phyloP scores from a whole-genome alignment of 306 rosid genomes.

The Prosopis cineraria region DNA sequence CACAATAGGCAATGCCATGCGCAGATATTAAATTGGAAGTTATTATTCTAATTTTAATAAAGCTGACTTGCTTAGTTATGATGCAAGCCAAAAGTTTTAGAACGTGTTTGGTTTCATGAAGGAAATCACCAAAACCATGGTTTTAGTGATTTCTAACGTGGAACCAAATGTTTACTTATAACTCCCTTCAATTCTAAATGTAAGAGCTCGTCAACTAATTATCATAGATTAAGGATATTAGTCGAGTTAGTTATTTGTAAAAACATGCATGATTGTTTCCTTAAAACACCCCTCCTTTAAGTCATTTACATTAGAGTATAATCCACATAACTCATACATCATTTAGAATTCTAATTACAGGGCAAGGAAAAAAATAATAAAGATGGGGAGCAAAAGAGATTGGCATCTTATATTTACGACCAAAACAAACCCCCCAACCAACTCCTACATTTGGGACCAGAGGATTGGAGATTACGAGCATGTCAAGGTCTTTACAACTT shows the following conservation, averaged over 20 bases:
- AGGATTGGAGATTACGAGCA: slow-evolving; percentile 2
- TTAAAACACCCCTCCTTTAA: background rate
- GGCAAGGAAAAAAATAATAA: background rate
- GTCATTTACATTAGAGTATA: background rate
- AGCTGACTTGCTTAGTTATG: slow-evolving; percentile 6
- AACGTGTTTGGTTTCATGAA: background rate
- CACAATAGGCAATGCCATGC: slow-evolving; percentile 19
- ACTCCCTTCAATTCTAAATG: background rate
- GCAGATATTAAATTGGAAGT: background rate
- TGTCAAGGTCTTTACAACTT: slow-evolving; percentile 32
- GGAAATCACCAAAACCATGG: background rate
- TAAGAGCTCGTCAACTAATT: background rate
- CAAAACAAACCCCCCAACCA: background rate
- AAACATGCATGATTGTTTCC: background rate
- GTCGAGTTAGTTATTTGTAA: background rate
- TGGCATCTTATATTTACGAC: background rate
- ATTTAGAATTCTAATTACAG: background rate
- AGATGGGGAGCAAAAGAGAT: background rate
- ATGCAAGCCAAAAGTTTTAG: slow-evolving; percentile 20
- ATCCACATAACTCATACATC: background rate
- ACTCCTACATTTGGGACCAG: background rate
- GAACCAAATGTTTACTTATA: background rate
- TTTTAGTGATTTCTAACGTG: background rate
- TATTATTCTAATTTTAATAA: background rate
- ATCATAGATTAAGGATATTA: background rate